Base-by-base conservation (phyloP, 2,329 filamentous ascomycete species). In the Scopulariopsis brevicaulis region DNA sequence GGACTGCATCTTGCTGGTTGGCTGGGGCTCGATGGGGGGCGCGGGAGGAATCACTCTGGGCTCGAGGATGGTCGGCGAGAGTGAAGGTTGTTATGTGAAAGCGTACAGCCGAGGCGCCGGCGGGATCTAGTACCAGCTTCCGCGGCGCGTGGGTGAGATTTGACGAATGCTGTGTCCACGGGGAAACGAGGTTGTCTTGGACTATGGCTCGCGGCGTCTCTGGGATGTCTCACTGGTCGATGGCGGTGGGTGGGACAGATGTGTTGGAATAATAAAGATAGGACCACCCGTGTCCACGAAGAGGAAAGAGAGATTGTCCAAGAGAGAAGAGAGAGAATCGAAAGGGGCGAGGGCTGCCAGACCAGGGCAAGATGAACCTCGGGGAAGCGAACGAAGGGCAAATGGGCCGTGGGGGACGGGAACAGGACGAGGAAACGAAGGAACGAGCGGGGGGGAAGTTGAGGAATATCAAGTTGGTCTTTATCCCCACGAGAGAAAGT, bases 1-100 rank as follows among this genome's bases (percentile, higher is more conserved):
- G 53, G 71, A 65, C 63, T 77, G 73, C 77, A 79, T 79, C 48
- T 64, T 74, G 67, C 28, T 4, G 28, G 28, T 8, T 32, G 28
- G 8, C 28, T 32, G 28, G 4, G 8, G 28, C 8, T 32, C 28
- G 59, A 24, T 55, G 46, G n/a, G 22, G 20, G 8, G 10, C 15
- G n/a, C 25, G 43, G 52, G 20, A 8, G 3, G 24, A 7, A 22
- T 46, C 32, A 48, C 25, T 6, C 11, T 20, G 22, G 51, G 34
- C 22, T 2, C 34, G 48, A 24, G 22, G 46, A 34, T 11, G 35
- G 15, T 35, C 1, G 35, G 40, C 46, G 6, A 11, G 46, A 50
- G 46, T 22, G n/a, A 20, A 50, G 46, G 14, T n/a, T 50, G 24
- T 24, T 22, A 50, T 22, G 46, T 50, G 46, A 22, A n/a, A 20